Base-by-base conservation (phyloP, 2,329 filamentous ascomycete species). In the Cordyceps fumosorosea region DNA sequence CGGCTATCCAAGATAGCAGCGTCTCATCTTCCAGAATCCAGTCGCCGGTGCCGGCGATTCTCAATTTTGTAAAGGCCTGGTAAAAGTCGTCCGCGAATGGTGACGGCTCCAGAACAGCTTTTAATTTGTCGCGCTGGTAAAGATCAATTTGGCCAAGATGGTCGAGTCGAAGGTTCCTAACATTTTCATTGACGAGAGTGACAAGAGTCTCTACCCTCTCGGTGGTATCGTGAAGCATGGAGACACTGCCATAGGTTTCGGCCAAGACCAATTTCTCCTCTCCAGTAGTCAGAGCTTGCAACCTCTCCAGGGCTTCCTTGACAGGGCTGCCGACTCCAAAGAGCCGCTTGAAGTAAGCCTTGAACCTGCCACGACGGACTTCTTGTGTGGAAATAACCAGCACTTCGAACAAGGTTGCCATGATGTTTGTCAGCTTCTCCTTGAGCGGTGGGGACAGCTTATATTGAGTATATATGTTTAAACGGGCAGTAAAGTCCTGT, bases 231-330 rank as follows among this genome's bases (percentile, higher is more conserved):
- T 74, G 71, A n/a, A 76, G 70, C 50, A 71, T 66, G 0, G 70
- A 70, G 6, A 78, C 74, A 6, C 72, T 71, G 1, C 72, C 74
- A 51, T 76, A 75, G 0, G 76, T 80, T 60, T 80, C 77, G 5
- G 78, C 79, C 16, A 78, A 68, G 16, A 80, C 78, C 20, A 80
- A 71, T 0, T 73, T 66, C 60, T 74, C 74, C 62, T 81, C 79
- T 11, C 72, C 74, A 20, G 75, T 65, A 2, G 76, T 80, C 3
- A 81, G 69, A 2, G 69, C 70, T 32, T 75, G 73, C 22, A 81
- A 72, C 24, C 70, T 77, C 5, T 73, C 71, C 4, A 81, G 66
- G 0, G 77, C 72, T 3, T 68, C 73, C 12, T 75, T 70, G 0
- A 80, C 75, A 2, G 74, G 73, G 44, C 73, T 77, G 24, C 75